These are phyloP conservation scores for Diaporthe velutina DNA, from an alignment of 2,329 filamentous ascomycete species.

Conservation along the genomic window DNA sequence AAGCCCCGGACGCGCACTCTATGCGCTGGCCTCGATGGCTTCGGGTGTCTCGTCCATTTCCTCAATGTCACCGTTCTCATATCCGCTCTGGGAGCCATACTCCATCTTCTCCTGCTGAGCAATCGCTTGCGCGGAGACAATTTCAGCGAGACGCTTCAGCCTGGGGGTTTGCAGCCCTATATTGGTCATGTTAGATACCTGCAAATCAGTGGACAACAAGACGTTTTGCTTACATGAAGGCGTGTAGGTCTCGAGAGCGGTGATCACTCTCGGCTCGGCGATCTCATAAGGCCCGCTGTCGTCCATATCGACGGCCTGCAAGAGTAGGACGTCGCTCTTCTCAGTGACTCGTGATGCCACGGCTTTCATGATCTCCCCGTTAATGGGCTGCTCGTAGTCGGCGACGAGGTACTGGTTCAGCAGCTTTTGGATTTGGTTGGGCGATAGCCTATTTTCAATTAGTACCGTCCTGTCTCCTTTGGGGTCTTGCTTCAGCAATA, in stretches of 20 bases:
- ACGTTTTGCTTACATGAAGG: slow-evolving; percentile 83
- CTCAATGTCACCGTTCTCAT: slow-evolving; percentile 58
- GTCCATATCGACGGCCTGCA: slow-evolving; percentile 98
- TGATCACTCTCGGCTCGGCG: slow-evolving; percentile 95
- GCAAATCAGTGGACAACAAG: not conserved
- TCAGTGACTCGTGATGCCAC: slow-evolving; percentile 97
- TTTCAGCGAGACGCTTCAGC: slow-evolving; percentile 96
- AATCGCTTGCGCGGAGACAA: slow-evolving; percentile 95
- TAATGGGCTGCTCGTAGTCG: slow-evolving; percentile 99
- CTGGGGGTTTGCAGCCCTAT: slow-evolving; percentile 95
- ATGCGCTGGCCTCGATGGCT: slow-evolving; percentile 52
- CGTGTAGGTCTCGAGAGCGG: slow-evolving; percentile 96
- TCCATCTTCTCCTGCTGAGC: slow-evolving; percentile 92
- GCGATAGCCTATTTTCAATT: slow-evolving; percentile 78
- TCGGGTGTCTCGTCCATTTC: slow-evolving; percentile 64
- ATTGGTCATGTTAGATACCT: slow-evolving; percentile 48
- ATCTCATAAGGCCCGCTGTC: slow-evolving; percentile 99
- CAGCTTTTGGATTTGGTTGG: slow-evolving; percentile 98
- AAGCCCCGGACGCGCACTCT: slow-evolving; percentile 46
- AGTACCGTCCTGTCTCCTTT: not conserved
- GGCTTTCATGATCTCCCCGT: slow-evolving; percentile 99
- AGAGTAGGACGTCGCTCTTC: slow-evolving; percentile 95
- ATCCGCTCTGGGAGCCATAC: slow-evolving; percentile 62
- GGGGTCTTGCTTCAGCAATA: slow-evolving; percentile 43
- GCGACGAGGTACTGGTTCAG: slow-evolving; percentile 98